These are phyloP conservation scores for Bullera alba DNA, from an alignment of 768 basidiomycete species.

Conservation along the genomic window DNA sequence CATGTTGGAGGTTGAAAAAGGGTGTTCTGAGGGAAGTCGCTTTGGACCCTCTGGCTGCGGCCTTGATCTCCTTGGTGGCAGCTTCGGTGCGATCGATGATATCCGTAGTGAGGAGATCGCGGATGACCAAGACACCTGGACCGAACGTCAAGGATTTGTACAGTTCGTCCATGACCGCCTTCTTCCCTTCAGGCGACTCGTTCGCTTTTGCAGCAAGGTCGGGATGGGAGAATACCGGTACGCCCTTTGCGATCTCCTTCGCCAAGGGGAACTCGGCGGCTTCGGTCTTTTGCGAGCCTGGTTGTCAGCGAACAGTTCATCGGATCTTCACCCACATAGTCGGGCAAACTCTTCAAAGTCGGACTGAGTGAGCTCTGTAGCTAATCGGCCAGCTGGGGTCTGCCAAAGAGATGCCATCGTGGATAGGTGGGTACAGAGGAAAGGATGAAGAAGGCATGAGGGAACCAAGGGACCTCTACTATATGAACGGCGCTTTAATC, in stretches of 20 bases:
- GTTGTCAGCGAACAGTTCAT: too few relatives aligned
- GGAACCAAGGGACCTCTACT: too few relatives aligned
- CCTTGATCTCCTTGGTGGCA: background rate
- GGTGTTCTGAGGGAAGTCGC: background rate
- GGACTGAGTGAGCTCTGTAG: too few relatives aligned
- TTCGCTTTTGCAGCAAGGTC: background rate
- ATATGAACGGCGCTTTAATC: too few relatives aligned
- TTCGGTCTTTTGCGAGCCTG: slow-evolving; percentile 7
- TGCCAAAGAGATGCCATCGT: too few relatives aligned
- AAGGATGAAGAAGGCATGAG: too few relatives aligned
- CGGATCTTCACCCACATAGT: too few relatives aligned
- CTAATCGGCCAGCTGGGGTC: too few relatives aligned
- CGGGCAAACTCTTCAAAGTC: too few relatives aligned
- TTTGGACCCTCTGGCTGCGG: too few relatives aligned
- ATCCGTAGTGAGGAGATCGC: background rate
- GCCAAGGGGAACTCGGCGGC: background rate
- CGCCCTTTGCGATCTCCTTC: background rate
- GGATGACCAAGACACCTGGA: slow-evolving; percentile 13
- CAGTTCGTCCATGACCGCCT: slow-evolving; percentile 7
- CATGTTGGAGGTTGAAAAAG: slow-evolving; percentile 7
- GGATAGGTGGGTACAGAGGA: too few relatives aligned
- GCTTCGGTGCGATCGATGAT: slow-evolving; percentile 1
- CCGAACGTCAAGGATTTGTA: slow-evolving; percentile 4
- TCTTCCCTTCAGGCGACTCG: background rate
- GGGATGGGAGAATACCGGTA: slow-evolving; percentile 1